A percentile compares a stretch with the other conserved stretches of the same genome.
phyloP scores from a whole-genome alignment of 352 stramenopile species.

The Phytophthora sp. region DNA sequence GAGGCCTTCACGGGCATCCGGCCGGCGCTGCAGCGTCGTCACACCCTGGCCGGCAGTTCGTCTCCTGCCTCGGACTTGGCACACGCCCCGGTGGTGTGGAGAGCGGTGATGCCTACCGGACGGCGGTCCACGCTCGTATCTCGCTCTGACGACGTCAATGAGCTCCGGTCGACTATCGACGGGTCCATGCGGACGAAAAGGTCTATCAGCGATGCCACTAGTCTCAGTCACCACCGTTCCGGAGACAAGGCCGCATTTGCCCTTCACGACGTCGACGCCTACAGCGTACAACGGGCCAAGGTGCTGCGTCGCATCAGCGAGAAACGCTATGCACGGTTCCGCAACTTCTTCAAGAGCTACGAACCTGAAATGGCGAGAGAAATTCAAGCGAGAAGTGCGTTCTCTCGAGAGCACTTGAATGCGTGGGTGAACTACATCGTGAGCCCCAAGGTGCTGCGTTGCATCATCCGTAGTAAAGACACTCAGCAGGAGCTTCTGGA shows the following conservation, averaged over 20 bases:
- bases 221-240: background rate
- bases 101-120: conserved; percentile 30
- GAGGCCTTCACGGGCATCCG: conserved; percentile 14
- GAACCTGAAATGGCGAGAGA: conserved; percentile 40
- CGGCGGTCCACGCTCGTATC: conserved; percentile 27
- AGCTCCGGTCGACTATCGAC: conserved; percentile 23
- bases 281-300: conserved; percentile 32
- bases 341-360: conserved; percentile 46
- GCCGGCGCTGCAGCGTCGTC: conserved; percentile 12
- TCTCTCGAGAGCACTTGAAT: conserved; percentile 31
- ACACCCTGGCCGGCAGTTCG: conserved; percentile 25
- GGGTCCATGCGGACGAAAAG: conserved; percentile 24
- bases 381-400: conserved; percentile 32
- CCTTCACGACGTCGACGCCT: conserved; percentile 32
- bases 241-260: conserved; percentile 20
- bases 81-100: conserved; percentile 28
- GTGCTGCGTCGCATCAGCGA: conserved; percentile 30
- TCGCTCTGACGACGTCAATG: conserved; percentile 3
- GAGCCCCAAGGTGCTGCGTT: conserved; percentile 36
- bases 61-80: conserved; percentile 13
- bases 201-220: conserved; percentile 27
- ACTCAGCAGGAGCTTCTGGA: conserved; percentile 35
- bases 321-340: conserved; percentile 36
- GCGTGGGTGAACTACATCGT: conserved; percentile 46
- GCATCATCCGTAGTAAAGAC: conserved; percentile 17